These are phyloP conservation scores for Rauvolfia tetraphylla DNA, from an alignment of 257 asterid species.

Conservation along the genomic window DNA sequence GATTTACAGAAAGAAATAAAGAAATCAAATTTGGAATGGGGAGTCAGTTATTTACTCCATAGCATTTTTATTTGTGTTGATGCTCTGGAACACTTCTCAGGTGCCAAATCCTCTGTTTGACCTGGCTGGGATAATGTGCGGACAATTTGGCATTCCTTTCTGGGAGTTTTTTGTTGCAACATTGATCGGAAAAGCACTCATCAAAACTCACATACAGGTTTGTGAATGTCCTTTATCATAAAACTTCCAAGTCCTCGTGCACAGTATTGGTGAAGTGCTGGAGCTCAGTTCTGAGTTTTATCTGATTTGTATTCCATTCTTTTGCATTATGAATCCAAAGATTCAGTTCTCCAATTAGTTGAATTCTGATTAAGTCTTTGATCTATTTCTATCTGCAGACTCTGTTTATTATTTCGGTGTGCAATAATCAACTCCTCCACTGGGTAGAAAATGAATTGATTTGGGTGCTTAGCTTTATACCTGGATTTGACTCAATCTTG, in stretches of 20 bases:
- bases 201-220: conserved; percentile 96
- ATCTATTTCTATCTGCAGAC: conserved; percentile 50
- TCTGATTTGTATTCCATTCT: not conserved
- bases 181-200: conserved; percentile 78
- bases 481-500: conserved; percentile 59
- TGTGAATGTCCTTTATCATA: not conserved
- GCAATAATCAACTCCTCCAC: conserved; percentile 93
- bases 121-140: conserved; percentile 98
- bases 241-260: not conserved
- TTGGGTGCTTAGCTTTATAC: conserved; percentile 76
- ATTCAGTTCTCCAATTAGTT: not conserved
- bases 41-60: not conserved
- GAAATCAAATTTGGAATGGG: not conserved
- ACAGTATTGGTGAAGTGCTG: not conserved
- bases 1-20: not conserved
- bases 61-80: not conserved
- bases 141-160: conserved; percentile 87
- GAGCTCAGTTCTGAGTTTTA: not conserved
- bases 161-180: conserved; percentile 91
- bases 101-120: conserved; percentile 95
- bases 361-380: conserved; percentile 15
- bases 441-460: conserved; percentile 88
- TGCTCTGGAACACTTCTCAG: conserved; percentile 33
- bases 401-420: conserved; percentile 70
- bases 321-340: not conserved